A percentile compares a stretch with the other conserved stretches of the same genome.
Evolutionary conservation across 192 early-diverging fungal genomes (phyloP).

Genomic region (Glomus cerebriforme): DNA sequence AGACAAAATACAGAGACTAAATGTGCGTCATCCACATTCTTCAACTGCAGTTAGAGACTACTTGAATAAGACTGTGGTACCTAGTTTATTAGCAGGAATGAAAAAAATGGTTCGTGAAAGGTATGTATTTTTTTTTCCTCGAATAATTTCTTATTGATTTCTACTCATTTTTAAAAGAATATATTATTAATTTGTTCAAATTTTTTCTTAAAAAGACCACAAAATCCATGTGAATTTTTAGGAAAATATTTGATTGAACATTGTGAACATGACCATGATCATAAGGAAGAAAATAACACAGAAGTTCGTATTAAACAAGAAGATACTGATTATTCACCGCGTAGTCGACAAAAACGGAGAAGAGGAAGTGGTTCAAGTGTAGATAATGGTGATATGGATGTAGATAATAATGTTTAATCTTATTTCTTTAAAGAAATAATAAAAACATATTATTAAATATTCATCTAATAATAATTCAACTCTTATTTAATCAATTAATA

Average conservation of each 20-base stretch:
- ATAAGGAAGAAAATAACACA: slow-evolving; percentile 6
- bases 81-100: slow-evolving; percentile 48
- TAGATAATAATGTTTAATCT: not conserved
- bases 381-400: slow-evolving; percentile 9
- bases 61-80: slow-evolving; percentile 50
- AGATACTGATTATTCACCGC: slow-evolving; percentile 3
- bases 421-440: not conserved
- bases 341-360: slow-evolving; percentile 8
- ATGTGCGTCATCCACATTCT: slow-evolving; percentile 23
- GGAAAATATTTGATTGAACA: slow-evolving; percentile 40
- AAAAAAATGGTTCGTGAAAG: slow-evolving; percentile 43
- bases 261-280: slow-evolving; percentile 30
- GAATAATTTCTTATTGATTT: not conserved
- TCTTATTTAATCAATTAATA: too few relatives aligned
- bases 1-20: slow-evolving; percentile 17
- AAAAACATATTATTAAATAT: not conserved
- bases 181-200: too few relatives aligned
- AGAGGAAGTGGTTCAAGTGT: slow-evolving; percentile 13
- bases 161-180: not conserved
- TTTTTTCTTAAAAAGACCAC: slow-evolving; percentile 36
- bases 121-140: slow-evolving; percentile 21
- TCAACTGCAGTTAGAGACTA: slow-evolving; percentile 39
- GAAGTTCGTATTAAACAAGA: slow-evolving; percentile 9
- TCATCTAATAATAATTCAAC: not conserved
- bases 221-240: slow-evolving; percentile 43